Evolutionary conservation across 1,284 basidiomycete species (phyloP).

Genomic region (Porodaedalea pini): DNA sequence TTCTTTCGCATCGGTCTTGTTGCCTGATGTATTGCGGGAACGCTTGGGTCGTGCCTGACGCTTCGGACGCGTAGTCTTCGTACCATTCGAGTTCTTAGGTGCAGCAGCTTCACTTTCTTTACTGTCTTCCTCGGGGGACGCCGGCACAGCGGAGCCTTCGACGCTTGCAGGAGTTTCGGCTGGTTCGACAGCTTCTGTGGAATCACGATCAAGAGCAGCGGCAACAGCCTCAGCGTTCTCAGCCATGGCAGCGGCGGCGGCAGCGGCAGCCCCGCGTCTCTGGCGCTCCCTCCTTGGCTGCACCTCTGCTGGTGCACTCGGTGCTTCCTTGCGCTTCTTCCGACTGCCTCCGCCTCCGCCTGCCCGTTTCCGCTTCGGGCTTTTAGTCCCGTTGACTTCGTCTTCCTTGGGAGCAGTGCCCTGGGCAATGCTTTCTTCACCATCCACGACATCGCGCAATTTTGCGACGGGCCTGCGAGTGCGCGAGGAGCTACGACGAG

Average conservation of each 20-base stretch:
- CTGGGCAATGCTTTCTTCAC: constrained; percentile 16
- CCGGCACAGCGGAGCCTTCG: background rate
- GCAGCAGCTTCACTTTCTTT: constrained; percentile 7
- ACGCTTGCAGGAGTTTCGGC: constrained; percentile 10
- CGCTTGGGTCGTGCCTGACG: constrained; percentile 13
- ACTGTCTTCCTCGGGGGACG: constrained; percentile 4
- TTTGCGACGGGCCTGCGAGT: constrained; percentile 51
- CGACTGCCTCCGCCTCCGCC: constrained; percentile 13
- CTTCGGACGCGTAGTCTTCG: constrained; percentile 9
- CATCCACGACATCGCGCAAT: constrained; percentile 41
- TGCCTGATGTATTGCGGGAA: constrained; percentile 6
- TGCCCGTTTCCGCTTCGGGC: constrained; percentile 15
- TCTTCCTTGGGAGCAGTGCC: background rate
- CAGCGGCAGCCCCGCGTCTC: constrained; percentile 18
- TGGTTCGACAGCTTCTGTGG: constrained; percentile 2
- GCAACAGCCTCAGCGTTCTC: constrained; percentile 16
- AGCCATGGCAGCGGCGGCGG: constrained; percentile 17
- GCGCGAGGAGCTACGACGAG: constrained; percentile 44
- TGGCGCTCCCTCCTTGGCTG: constrained; percentile 17
- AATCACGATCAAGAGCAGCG: constrained; percentile 11
- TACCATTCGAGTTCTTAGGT: constrained; percentile 3
- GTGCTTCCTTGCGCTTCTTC: constrained; percentile 19
- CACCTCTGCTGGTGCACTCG: background rate
- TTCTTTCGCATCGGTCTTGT: background rate
- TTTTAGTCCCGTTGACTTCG: constrained; percentile 4